A percentile compares a stretch with the other conserved stretches of the same genome.
Evolutionary conservation across 192 early-diverging fungal genomes (phyloP).

Genomic region (Backusella westeae): DNA sequence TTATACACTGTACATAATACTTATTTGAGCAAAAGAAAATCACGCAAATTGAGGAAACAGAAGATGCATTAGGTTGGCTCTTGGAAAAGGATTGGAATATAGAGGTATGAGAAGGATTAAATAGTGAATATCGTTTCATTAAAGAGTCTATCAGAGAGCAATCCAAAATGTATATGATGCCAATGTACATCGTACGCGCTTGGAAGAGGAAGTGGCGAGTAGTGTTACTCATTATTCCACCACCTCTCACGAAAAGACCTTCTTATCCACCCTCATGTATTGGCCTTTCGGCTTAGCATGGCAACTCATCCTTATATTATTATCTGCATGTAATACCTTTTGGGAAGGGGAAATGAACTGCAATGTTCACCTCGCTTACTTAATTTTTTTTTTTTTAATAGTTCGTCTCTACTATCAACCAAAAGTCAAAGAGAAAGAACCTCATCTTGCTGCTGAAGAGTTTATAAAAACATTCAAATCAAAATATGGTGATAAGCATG

Average conservation of each 20-base stretch:
- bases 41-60: background rate
- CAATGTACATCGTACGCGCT: background rate
- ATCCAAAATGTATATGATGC: slow-evolving; percentile 4
- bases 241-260: background rate
- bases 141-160: background rate
- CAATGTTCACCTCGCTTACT: too few relatives aligned
- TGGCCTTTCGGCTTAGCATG: slow-evolving; percentile 51
- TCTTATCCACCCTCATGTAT: slow-evolving; percentile 16
- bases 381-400: background rate
- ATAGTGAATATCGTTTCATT: background rate
- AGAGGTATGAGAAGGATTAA: background rate
- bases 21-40: background rate
- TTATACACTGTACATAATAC: background rate
- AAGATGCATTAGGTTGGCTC: background rate
- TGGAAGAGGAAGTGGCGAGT: background rate
- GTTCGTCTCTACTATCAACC: slow-evolving; percentile 7
- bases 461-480: slow-evolving; percentile 71
- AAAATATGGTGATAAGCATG: slow-evolving; percentile 65
- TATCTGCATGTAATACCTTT: slow-evolving; percentile 20
- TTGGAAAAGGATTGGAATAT: slow-evolving; percentile 2
- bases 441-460: slow-evolving; percentile 55
- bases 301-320: slow-evolving; percentile 14
- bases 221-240: background rate
- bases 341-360: background rate
- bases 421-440: slow-evolving; percentile 37